phyloP scores from a whole-genome alignment of 768 basidiomycete genomes.

The Trametes punicea region DNA sequence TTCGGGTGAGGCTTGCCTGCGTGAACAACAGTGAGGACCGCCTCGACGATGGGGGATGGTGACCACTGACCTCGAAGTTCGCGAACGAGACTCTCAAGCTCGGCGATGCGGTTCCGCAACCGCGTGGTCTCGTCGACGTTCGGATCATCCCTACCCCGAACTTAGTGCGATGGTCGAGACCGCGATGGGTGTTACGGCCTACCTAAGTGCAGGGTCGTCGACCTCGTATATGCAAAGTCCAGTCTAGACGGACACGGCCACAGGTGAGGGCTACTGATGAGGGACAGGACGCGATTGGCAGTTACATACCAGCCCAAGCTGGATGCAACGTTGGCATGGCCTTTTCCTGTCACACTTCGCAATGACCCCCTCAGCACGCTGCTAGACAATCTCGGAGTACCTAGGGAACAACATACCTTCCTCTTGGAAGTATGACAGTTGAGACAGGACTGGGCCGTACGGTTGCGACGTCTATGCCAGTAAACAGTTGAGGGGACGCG shows the following conservation, averaged over 20 bases:
- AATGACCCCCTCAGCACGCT: constrained; percentile 4
- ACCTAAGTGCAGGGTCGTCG: constrained; percentile 83
- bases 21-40: neutral
- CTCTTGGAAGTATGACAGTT: constrained; percentile 95
- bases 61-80: constrained; percentile 68
- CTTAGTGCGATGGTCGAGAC: neutral
- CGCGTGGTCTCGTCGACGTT: constrained; percentile 84
- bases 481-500: constrained; percentile 45
- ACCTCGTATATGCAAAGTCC: constrained; percentile 95
- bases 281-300: constrained; percentile 1
- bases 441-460: constrained; percentile 83
- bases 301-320: constrained; percentile 69
- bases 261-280: constrained; percentile 8
- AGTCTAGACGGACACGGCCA: constrained; percentile 46
- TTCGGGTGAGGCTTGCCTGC: constrained; percentile 84
- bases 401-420: constrained; percentile 52
- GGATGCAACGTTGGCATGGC: constrained; percentile 88
- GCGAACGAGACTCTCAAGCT: constrained; percentile 88
- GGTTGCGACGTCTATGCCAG: constrained; percentile 80
- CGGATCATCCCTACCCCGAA: constrained; percentile 68
- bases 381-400: neutral
- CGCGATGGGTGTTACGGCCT: neutral
- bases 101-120: constrained; percentile 83
- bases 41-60: neutral
- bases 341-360: constrained; percentile 85